Percentiles rank a stretch among this genome's conserved stretches.
phyloP scores from a whole-genome alignment of 257 asterid species.

The Nicotiana noctiflora region DNA sequence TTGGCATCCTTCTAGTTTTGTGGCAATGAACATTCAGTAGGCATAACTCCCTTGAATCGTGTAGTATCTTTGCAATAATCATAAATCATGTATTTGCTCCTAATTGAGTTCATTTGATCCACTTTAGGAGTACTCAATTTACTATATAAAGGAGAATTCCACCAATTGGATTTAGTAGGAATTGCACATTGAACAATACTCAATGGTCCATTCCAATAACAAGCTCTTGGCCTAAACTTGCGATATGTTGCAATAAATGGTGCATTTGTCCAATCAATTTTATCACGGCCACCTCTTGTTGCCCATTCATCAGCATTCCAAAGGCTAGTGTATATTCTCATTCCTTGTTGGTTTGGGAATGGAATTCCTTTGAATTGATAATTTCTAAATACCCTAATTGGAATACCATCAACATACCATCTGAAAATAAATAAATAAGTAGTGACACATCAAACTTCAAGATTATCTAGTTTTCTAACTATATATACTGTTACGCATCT shows the following conservation, averaged over 20 bases:
- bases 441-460: background rate
- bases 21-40: conserved; percentile 46
- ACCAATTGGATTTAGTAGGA: conserved; percentile 33
- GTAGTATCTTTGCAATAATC: conserved; percentile 57
- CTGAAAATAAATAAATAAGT: conserved; percentile 26
- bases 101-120: conserved; percentile 32
- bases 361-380: conserved; percentile 39
- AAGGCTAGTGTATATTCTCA: conserved; percentile 63
- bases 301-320: conserved; percentile 93
- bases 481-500: background rate
- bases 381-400: conserved; percentile 61
- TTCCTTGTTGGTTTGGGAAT: conserved; percentile 49
- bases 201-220: conserved; percentile 30
- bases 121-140: conserved; percentile 25
- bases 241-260: conserved; percentile 50
- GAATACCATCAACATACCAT: conserved; percentile 67
- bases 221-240: conserved; percentile 44
- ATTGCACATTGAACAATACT: conserved; percentile 27
- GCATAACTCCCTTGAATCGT: conserved; percentile 37
- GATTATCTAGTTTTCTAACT: background rate
- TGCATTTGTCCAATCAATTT: conserved; percentile 52
- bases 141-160: conserved; percentile 25
- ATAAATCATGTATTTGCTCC: conserved; percentile 44
- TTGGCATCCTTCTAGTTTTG: conserved; percentile 14
- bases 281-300: conserved; percentile 60